Percentiles rank a stretch among this genome's conserved stretches.
phyloP scores from a whole-genome alignment of 2,329 filamentous ascomycete genomes.

The Trichophaea hybrida region DNA sequence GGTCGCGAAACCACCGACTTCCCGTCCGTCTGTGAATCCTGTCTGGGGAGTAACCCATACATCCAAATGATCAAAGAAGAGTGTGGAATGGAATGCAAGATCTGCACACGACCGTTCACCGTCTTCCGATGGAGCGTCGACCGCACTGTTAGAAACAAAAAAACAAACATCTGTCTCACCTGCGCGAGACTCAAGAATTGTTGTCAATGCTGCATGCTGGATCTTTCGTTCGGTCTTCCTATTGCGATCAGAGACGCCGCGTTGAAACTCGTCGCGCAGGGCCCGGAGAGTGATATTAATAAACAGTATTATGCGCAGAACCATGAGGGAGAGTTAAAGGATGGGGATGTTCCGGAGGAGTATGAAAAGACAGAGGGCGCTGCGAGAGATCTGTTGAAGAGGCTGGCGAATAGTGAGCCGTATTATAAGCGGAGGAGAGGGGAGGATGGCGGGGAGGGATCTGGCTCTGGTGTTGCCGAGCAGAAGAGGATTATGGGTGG shows the following conservation, averaged over 20 bases:
- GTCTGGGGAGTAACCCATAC: constrained; percentile 66
- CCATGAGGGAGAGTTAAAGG: constrained; percentile 46
- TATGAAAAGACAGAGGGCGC: constrained; percentile 98
- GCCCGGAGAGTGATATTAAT: constrained; percentile 83
- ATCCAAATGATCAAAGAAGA: constrained; percentile 99
- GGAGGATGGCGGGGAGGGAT: constrained; percentile 38
- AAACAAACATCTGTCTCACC: constrained; percentile 89
- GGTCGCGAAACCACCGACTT: constrained; percentile 93
- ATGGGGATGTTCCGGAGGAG: constrained; percentile 58
- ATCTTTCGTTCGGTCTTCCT: constrained; percentile 86
- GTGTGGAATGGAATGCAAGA: constrained; percentile 50
- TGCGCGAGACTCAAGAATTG: constrained; percentile 97
- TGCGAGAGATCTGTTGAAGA: constrained; percentile 69
- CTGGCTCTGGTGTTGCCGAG: constrained; percentile 31
- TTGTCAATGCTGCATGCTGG: constrained; percentile 97
- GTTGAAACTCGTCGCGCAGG: constrained; percentile 92
- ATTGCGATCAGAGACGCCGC: constrained; percentile 92
- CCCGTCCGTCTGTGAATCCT: constrained; percentile 78
- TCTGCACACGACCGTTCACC: constrained; percentile 88
- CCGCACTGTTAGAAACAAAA: constrained; percentile 78
- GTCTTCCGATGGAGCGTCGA: constrained; percentile 91
- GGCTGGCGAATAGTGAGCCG: constrained; percentile 80
- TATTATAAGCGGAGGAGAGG: constrained; percentile 78
- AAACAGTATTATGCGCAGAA: constrained; percentile 96
- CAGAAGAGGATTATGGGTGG: constrained; percentile 42